These are phyloP conservation scores for Linum tenue DNA, from an alignment of 345 rosid species.

Conservation along the genomic window DNA sequence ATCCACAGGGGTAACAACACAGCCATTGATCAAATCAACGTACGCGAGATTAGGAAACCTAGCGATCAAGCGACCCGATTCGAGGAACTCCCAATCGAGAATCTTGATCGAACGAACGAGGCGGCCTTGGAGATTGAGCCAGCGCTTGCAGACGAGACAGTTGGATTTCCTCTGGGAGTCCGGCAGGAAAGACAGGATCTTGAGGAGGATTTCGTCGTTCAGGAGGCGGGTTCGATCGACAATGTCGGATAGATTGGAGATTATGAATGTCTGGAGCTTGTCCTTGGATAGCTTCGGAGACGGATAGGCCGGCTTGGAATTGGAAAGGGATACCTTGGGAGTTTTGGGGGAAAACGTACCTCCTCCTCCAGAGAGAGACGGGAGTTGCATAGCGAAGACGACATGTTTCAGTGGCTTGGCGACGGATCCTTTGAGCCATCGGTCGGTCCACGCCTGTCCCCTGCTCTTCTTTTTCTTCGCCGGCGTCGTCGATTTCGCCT, in stretches of 20 bases:
- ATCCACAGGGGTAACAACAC: conserved; percentile 12
- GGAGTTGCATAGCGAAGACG: conserved; percentile 46
- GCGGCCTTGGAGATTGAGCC: conserved; percentile 30
- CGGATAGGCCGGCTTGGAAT: conserved; percentile 12
- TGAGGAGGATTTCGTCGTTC: conserved; percentile 23
- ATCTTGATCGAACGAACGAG: conserved; percentile 22
- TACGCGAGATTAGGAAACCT: conserved; percentile 23
- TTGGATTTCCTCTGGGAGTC: conserved; percentile 14
- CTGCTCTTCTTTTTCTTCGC: conserved; percentile 7
- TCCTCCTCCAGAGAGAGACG: conserved; percentile 25
- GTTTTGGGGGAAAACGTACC: neutral
- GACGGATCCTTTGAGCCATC: conserved; percentile 39
- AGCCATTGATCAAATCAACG: conserved; percentile 22
- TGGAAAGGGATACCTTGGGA: conserved; percentile 14
- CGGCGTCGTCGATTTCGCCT: conserved; percentile 29
- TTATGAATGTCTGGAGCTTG: conserved; percentile 18
- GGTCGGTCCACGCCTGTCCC: conserved; percentile 49
- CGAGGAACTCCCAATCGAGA: conserved; percentile 26
- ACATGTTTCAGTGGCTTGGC: conserved; percentile 43
- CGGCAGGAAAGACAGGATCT: conserved; percentile 22
- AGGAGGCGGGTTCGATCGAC: conserved; percentile 61
- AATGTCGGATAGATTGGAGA: conserved; percentile 31
- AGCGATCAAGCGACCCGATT: conserved; percentile 20
- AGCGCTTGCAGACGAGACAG: conserved; percentile 26
- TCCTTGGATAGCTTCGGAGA: conserved; percentile 17